Base-by-base conservation (phyloP, 1,284 basidiomycete genomes). In the Cryptococcus floricola region DNA sequence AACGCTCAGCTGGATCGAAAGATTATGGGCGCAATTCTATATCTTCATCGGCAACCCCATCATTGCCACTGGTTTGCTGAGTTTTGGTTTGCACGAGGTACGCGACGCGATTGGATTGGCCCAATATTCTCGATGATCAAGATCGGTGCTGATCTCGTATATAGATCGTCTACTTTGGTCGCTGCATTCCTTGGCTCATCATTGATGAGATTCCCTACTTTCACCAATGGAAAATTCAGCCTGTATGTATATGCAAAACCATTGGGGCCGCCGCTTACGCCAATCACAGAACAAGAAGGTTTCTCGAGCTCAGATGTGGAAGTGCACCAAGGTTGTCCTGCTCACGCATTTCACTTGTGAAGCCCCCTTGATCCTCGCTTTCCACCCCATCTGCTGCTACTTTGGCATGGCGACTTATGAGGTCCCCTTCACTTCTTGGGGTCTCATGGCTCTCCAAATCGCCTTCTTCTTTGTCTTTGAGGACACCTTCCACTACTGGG, bases 301-400 rank as follows among this genome's bases (percentile, higher is more conserved):
- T 4, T 86, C 91, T 1, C 65, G 83, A 0, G 79, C 81, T 57
- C 90, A 97, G 73, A 92, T 98, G 77, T 96, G 92, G 92, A 87
- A 91, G 62, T 97, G 93, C 80, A 96, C 92, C 39, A 95, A 93
- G 79, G 86, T 87, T 68, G 95, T 98, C 31, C 82, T 98, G 6
- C 86, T 92, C 73, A 93, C 91, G 13, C 96, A 98, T 77, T 96
- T 98, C 74, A 95, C 93, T 39, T 87, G 97, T 64, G 95, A 98
- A 77, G 81, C 94, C 12, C 95, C 95, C 14, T 70, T 97, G 86
- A 98, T 98, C 70, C 94, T 89, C 88, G 80, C 91, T 50, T 98
- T 98, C 85, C 93, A 98, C 78, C 95, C 93, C 2, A 80, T 95
- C 70, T 93, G 92, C 51, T 91, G 94, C 71, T 79, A 82, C 60